Evolutionary conservation across 164 flowering plant genomes (phyloP).

Genomic region (Magnolia sinica): DNA sequence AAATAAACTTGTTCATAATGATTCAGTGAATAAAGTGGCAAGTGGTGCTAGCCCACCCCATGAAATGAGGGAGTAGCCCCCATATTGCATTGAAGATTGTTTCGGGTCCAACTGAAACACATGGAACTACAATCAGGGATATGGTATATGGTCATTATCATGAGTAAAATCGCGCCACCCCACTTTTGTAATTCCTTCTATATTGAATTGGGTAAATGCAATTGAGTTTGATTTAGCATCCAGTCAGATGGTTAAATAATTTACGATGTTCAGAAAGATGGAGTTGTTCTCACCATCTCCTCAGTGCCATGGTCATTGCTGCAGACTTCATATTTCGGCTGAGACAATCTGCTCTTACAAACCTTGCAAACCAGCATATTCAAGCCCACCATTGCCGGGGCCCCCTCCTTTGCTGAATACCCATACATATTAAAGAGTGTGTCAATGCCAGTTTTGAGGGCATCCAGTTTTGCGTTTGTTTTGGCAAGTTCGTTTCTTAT

Average conservation of each 20-base stretch:
- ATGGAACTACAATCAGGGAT: not conserved
- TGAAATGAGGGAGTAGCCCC: no score
- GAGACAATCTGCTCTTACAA: not conserved
- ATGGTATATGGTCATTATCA: not conserved
- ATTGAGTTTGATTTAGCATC: not conserved
- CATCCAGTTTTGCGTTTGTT: slow-evolving; percentile 30
- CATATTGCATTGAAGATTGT: no score
- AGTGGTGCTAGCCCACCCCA: no score
- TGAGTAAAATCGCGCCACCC: not conserved
- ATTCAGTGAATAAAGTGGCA: no score
- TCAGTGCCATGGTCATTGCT: not conserved
- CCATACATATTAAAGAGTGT: slow-evolving; percentile 8
- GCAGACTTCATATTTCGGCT: not conserved
- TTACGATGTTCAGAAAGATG: not conserved
- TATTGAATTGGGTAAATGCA: not conserved
- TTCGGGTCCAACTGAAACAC: not conserved
- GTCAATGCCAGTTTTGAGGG: slow-evolving; percentile 21
- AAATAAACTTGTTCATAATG: not conserved
- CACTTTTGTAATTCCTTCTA: not conserved
- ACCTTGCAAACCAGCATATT: not conserved
- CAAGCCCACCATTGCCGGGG: slow-evolving; percentile 4
- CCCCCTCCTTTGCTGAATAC: slow-evolving; percentile 9
- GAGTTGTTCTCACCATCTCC: slow-evolving; percentile 1
- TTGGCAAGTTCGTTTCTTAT: slow-evolving; percentile 32
- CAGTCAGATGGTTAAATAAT: not conserved